phyloP scores from a whole-genome alignment of 805 yeast species.

The Teunomyces pallodes region DNA sequence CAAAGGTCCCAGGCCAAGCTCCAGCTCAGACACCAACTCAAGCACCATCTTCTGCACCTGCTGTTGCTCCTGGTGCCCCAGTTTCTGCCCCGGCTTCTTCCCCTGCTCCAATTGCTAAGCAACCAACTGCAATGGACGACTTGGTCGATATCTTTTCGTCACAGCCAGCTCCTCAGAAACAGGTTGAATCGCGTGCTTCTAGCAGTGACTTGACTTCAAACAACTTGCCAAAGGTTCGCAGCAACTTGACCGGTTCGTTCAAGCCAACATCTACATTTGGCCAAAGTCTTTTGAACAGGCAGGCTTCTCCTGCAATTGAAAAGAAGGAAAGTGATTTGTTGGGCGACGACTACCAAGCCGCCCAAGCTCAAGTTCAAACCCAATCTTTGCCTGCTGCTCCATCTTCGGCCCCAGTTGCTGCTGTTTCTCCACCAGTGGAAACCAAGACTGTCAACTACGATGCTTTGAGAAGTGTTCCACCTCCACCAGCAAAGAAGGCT shows the following conservation, averaged over 20 bases:
- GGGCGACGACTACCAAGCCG: constrained; percentile 30
- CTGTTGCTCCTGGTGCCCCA: not conserved
- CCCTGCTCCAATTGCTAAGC: constrained; percentile 17
- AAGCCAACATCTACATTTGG: constrained; percentile 88
- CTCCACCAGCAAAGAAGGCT: constrained; percentile 33
- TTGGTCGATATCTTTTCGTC: constrained; percentile 49
- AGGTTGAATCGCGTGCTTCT: constrained; percentile 23
- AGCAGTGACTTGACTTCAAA: constrained; percentile 30
- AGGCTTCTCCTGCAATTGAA: constrained; percentile 16
- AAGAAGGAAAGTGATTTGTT: constrained; percentile 25
- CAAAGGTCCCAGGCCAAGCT: constrained; percentile 13
- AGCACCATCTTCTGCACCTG: constrained; percentile 3
- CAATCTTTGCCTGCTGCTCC: constrained; percentile 9
- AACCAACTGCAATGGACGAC: constrained; percentile 61
- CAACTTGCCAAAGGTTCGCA: constrained; percentile 34
- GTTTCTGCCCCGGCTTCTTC: no score
- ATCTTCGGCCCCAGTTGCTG: constrained; percentile 27
- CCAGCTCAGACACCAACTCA: constrained; percentile 9
- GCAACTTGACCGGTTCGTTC: constrained; percentile 46
- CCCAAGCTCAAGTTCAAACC: not conserved
- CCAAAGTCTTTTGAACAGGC: constrained; percentile 52
- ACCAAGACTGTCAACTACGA: constrained; percentile 42
- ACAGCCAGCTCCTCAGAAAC: constrained; percentile 10
- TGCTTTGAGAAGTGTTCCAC: constrained; percentile 49
- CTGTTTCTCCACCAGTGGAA: constrained; percentile 16